Base-by-base conservation (phyloP, 1,284 basidiomycete species). In the Boletus sp. region DNA sequence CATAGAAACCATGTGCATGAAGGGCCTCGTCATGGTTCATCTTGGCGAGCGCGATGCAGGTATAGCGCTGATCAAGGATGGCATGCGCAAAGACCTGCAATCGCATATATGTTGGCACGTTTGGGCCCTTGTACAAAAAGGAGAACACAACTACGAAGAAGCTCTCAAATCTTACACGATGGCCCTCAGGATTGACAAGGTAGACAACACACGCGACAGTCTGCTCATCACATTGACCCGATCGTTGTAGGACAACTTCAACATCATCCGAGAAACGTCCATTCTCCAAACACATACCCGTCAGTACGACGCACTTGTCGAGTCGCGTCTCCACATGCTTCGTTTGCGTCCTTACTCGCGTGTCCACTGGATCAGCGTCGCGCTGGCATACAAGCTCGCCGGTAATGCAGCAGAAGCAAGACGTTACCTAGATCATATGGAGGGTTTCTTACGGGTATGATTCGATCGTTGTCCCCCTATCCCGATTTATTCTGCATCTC, bases 71-170 rank as follows among this genome's bases (percentile, higher is more conserved):
- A 91, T 96, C 50, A 89, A 89, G 71, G 84, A 90, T 55, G 96
- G 93, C 39, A 80, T 96, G 54, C 82, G 85, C 50, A 79, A 88
- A 52, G 94, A 98, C 71, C 75, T 95, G 51, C 91, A 84, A 30
- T 94, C 90, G 20, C 95, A 99, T 66, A 97, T 99, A 63, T 89
- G 88, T 63, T 99, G 96, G 95, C 96, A 99, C 67, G 94, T 99
- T 52, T 90, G 94, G 61, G 96, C 94, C 37, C 84, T 97, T 60
- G 82, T 95, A 27, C 88, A 93, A 65, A 91, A 94, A 68, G 87
- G 85, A 36, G 90, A 94, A 67, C 91, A 86, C 68, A 92, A 94
- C 62, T 94, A 93, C 58, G 86, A 89, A 58, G 89, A 91, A 62
- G 89, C 91, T 1, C 76, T 94, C 63, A 91, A 91, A 62, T 91